phyloP scores from a whole-genome alignment of 495 filamentous ascomycete species.

The Geoglossum glabrum region DNA sequence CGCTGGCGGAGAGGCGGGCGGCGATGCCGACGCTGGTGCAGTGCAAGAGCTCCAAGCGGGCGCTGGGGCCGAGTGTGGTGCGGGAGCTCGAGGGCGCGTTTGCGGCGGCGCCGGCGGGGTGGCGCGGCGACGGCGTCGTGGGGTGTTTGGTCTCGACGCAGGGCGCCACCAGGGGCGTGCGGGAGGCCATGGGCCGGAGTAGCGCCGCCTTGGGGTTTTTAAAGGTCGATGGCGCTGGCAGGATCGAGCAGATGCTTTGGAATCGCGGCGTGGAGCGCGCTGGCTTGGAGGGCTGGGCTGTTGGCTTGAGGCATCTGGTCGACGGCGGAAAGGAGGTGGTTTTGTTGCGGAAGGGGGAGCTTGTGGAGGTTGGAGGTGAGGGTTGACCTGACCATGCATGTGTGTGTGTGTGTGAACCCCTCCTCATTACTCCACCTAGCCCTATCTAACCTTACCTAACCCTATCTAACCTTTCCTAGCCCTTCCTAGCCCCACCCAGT shows the following conservation, averaged over 20 bases:
- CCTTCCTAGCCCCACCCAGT: too few species aligned
- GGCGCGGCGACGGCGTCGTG: slow-evolving; percentile 36
- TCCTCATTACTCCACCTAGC: too few species aligned
- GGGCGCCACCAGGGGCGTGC: slow-evolving; percentile 35
- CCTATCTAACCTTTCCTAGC: too few species aligned
- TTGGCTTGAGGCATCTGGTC: slow-evolving; percentile 1
- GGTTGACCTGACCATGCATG: too few species aligned
- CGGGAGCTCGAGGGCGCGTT: slow-evolving; percentile 78
- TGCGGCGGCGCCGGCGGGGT: slow-evolving; percentile 44
- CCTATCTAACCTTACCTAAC: too few species aligned
- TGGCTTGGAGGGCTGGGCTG: slow-evolving; percentile 13
- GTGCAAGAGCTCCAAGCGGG: slow-evolving; percentile 49
- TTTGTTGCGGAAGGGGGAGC: slow-evolving; percentile 6
- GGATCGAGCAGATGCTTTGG: slow-evolving; percentile 47
- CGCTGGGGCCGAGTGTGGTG: slow-evolving; percentile 41
- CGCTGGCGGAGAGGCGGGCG: slow-evolving; percentile 22
- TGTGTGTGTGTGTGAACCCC: too few species aligned
- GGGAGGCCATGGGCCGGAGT: slow-evolving; percentile 46
- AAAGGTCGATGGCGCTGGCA: slow-evolving; percentile 27
- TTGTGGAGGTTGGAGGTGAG: too few species aligned
- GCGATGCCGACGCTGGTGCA: slow-evolving; percentile 51
- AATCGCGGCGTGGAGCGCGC: slow-evolving; percentile 28
- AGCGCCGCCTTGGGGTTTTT: slow-evolving; percentile 42
- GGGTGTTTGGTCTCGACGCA: slow-evolving; percentile 37
- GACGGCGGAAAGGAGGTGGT: neutral